Percentiles rank a stretch among this genome's conserved stretches.
phyloP scores from a whole-genome alignment of 805 yeast species.

The Metschnikowia noctiluminum region DNA sequence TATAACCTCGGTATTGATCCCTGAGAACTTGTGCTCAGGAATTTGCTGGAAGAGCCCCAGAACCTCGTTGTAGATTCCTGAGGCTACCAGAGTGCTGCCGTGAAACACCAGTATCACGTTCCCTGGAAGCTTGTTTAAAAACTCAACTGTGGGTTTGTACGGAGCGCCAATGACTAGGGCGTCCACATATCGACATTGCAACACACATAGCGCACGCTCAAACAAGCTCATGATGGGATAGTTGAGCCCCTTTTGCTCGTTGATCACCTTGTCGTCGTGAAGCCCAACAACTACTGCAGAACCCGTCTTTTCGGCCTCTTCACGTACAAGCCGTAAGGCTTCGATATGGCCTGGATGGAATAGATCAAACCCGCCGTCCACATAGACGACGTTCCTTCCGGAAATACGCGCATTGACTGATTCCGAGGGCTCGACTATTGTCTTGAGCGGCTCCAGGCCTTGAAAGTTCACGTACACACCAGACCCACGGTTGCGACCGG shows the following conservation, averaged over 20 bases:
- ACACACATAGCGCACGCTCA: constrained; percentile 82
- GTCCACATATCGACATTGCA: constrained; percentile 84
- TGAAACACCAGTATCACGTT: constrained; percentile 45
- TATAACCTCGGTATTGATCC: constrained; percentile 67
- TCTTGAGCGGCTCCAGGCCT: constrained; percentile 23
- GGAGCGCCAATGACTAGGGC: constrained; percentile 75
- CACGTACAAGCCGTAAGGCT: constrained; percentile 51
- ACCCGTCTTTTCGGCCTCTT: constrained; percentile 31
- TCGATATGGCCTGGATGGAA: constrained; percentile 93
- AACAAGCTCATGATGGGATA: constrained; percentile 84
- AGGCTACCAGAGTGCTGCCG: constrained; percentile 50
- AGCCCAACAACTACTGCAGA: constrained; percentile 66
- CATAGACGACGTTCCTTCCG: constrained; percentile 41
- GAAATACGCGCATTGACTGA: constrained; percentile 15
- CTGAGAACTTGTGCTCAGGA: constrained; percentile 56
- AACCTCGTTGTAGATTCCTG: constrained; percentile 32
- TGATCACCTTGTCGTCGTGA: constrained; percentile 56
- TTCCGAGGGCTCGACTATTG: constrained; percentile 35
- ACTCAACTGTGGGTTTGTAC: constrained; percentile 41
- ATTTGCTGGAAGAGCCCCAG: constrained; percentile 39
- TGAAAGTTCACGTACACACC: constrained; percentile 49
- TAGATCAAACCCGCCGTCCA: constrained; percentile 86
- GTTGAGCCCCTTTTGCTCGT: constrained; percentile 54
- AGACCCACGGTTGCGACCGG: constrained; percentile 58
- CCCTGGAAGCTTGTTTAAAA: constrained; percentile 39